Base-by-base conservation (phyloP, 495 filamentous ascomycete genomes). In the Penicillium salamii region DNA sequence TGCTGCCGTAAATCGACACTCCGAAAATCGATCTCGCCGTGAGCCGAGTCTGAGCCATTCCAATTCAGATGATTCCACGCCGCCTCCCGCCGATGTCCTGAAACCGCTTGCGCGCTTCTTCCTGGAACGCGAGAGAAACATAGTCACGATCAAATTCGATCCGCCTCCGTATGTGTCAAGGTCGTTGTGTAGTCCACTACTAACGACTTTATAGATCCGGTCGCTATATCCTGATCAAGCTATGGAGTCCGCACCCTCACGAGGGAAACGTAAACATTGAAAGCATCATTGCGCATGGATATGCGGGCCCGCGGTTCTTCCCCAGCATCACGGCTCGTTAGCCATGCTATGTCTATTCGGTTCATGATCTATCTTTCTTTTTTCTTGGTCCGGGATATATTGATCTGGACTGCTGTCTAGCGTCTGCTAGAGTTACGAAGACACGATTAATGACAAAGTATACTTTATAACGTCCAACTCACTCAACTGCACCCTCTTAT, bases 91-190 rank as follows among this genome's bases (percentile, higher is more conserved):
- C 12, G 81, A 84, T 49, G 76, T 83, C 11, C 67, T 91, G 71
- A 77, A 76, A 46, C 88, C 88, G 3, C 80, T 88, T 69, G 88
- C 89, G 4, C 78, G 66, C 21, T 95, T 95, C 70, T 87, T 85
- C 61, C 95, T 93, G 48, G 81, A 85, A 58, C 80, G 78, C 58
- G 75, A 85, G 52, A 90, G 90, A 70, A 90, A 82, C 70, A 90
- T 85, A 68, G 89, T 90, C 61, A 90, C 83, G 54, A 83, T 97
- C 53, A 84, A 80, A 53, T 97, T 97, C 63, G 87, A 96, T 56
- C 91, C 92, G 35, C 85, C 90, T 24, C 81, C 93, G 70, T 95
- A 83, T 63, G 80, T 71, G n/a, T 42, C 7, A 18, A 52, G 24
- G n/a, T 12, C 31, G 2, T 33, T 19, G 17, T 29, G 12, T n/a